phyloP scores from a whole-genome alignment of 1,284 basidiomycete species.

The Lentinus polychrous region DNA sequence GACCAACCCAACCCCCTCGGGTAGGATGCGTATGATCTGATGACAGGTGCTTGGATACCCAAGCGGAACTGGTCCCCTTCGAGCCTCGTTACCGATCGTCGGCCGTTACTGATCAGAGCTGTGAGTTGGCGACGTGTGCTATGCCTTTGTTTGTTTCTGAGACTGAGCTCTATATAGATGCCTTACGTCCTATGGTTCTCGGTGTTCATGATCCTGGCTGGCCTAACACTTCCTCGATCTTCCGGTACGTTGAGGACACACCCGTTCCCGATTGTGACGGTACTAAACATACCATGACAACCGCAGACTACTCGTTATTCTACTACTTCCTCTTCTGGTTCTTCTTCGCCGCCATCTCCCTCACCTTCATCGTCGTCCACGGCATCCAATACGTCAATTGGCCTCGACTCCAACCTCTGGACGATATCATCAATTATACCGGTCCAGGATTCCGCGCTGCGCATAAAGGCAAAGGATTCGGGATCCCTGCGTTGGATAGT shows the following conservation, averaged over 20 bases:
- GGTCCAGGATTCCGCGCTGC: constrained; percentile 82
- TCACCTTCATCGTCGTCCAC: constrained; percentile 70
- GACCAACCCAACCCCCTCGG: too few relatives aligned
- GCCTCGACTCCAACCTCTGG: constrained; percentile 85
- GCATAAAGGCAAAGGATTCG: constrained; percentile 71
- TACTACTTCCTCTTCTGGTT: constrained; percentile 82
- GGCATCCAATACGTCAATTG: constrained; percentile 88
- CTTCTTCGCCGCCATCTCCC: constrained; percentile 50
- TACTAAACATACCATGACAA: neutral
- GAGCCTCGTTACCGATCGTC: constrained; percentile 66
- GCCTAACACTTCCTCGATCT: constrained; percentile 75
- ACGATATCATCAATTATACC: constrained; percentile 79
- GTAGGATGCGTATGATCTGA: constrained; percentile 89
- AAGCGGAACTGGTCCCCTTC: constrained; percentile 55
- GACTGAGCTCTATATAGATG: constrained; percentile 45
- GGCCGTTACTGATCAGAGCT: constrained; percentile 76
- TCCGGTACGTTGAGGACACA: constrained; percentile 80
- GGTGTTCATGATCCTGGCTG: constrained; percentile 81
- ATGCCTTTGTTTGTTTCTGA: neutral
- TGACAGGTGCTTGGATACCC: constrained; percentile 88
- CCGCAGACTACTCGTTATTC: constrained; percentile 66
- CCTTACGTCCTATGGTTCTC: constrained; percentile 82
- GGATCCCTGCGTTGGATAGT: constrained; percentile 28
- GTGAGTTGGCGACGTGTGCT: constrained; percentile 38
- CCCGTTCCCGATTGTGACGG: neutral